These are phyloP conservation scores for Anisodus tanguticus DNA, from an alignment of 257 asterid species.

Conservation along the genomic window DNA sequence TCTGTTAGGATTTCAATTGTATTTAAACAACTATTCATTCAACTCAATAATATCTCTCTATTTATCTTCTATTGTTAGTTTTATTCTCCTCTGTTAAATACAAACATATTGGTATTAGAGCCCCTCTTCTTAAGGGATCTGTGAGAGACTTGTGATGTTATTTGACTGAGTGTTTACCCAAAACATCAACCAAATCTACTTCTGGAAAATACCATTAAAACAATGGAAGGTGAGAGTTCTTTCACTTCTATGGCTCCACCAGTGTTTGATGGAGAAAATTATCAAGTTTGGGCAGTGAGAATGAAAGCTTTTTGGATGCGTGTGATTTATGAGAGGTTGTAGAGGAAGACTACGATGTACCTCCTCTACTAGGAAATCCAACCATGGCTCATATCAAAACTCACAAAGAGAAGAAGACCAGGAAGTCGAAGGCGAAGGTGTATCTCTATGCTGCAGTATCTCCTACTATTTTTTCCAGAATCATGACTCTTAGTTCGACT, in stretches of 20 bases:
- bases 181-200: not conserved
- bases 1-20: too few relatives aligned
- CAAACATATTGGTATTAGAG: not conserved
- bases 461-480: not conserved
- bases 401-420: slow-evolving; percentile 9
- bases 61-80: too few relatives aligned
- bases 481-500: not conserved
- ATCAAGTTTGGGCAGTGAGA: not conserved
- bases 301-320: not conserved
- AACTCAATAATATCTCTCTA: too few relatives aligned
- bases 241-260: not conserved
- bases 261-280: slow-evolving; percentile 13
- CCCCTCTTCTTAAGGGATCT: not conserved
- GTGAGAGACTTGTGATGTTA: not conserved
- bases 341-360: slow-evolving; percentile 6
- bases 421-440: not conserved
- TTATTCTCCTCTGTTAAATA: too few relatives aligned
- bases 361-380: not conserved
- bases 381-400: not conserved
- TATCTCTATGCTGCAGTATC: not conserved
- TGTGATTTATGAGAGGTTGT: not conserved
- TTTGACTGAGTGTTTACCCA: not conserved
- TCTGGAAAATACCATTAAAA: not conserved
- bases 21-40: too few relatives aligned
- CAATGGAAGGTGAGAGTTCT: too few relatives aligned